Percentiles rank a stretch among this genome's conserved stretches.
Evolutionary conservation across 2,329 filamentous ascomycete genomes (phyloP).

Genomic region (Fusarium longipes): DNA sequence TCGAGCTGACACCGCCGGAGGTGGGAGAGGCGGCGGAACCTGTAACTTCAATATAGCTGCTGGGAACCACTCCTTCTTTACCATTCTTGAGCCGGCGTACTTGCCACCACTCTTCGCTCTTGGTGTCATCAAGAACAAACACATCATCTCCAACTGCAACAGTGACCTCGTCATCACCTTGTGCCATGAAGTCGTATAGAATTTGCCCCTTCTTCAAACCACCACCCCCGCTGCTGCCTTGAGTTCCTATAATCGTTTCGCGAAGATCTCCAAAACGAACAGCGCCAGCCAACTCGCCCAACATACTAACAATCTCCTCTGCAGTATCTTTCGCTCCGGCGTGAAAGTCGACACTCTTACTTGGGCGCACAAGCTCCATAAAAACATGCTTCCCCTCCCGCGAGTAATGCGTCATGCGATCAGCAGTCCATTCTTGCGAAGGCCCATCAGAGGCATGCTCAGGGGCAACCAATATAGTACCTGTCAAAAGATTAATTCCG

Average conservation of each 20-base stretch:
- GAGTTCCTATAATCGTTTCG: conserved; percentile 86
- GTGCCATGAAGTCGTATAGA: conserved; percentile 95
- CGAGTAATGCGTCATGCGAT: conserved; percentile 96
- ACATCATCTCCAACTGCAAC: conserved; percentile 93
- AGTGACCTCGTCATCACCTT: conserved; percentile 95
- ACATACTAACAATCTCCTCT: conserved; percentile 86
- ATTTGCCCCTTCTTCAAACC: conserved; percentile 82
- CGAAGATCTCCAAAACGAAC: conserved; percentile 83
- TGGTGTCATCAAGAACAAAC: conserved; percentile 85
- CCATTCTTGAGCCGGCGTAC: conserved; percentile 90
- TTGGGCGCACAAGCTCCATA: conserved; percentile 89
- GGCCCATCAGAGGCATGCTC: conserved; percentile 86
- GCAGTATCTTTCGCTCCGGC: conserved; percentile 97
- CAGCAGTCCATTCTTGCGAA: conserved; percentile 91
- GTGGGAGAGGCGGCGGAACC: conserved; percentile 69
- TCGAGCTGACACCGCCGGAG: conserved; percentile 62
- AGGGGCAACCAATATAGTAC: conserved; percentile 89
- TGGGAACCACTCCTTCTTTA: conserved; percentile 94
- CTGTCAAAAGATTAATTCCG: conserved; percentile 90
- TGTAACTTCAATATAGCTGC: conserved; percentile 92
- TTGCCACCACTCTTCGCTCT: conserved; percentile 99
- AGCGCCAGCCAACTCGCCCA: conserved; percentile 90
- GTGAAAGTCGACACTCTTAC: conserved; percentile 96
- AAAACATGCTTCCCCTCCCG: conserved; percentile 99
- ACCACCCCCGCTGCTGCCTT: conserved; percentile 56